Conservation (phyloP, 2,329 filamentous ascomycete species). For the Aspergillus tubingensis region DNA sequence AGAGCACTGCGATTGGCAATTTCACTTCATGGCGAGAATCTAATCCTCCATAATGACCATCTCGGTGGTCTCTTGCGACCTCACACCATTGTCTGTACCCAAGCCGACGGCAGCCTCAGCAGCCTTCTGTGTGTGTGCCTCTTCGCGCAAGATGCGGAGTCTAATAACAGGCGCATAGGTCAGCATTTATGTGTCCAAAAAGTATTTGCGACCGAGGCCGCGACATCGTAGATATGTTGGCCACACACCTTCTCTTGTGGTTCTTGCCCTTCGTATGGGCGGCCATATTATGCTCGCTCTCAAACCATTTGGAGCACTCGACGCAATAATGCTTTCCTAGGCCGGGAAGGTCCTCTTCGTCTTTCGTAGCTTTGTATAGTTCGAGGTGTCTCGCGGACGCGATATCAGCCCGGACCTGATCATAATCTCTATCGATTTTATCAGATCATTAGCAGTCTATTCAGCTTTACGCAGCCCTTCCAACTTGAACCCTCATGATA, state of each 20-base stretch:
- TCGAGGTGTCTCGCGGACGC: constrained; percentile 75
- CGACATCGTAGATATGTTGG: neutral
- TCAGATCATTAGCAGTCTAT: neutral
- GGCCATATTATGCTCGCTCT: constrained; percentile 74
- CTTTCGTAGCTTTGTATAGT: constrained; percentile 76
- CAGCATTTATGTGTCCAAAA: constrained; percentile 9
- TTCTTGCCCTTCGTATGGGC: constrained; percentile 84
- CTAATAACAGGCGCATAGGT: constrained; percentile 48
- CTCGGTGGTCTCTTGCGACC: constrained; percentile 32
- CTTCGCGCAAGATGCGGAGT: constrained; percentile 77
- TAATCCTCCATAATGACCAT: constrained; percentile 47
- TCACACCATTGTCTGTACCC: constrained; percentile 65
- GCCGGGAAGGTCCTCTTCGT: constrained; percentile 81
- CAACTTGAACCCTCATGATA: neutral
- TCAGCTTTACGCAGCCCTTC: neutral
- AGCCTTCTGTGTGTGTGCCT: constrained; percentile 81
- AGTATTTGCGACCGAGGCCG: neutral
- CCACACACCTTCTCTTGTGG: constrained; percentile 79
- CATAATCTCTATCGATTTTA: constrained; percentile 70
- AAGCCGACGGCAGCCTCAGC: constrained; percentile 79
- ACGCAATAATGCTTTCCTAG: constrained; percentile 85
- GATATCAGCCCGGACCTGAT: constrained; percentile 86
- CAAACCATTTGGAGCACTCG: constrained; percentile 96
- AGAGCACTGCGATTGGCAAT: neutral
- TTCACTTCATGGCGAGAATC: constrained; percentile 4